phyloP scores from a whole-genome alignment of 345 rosid genomes.

The Brassica nigra region DNA sequence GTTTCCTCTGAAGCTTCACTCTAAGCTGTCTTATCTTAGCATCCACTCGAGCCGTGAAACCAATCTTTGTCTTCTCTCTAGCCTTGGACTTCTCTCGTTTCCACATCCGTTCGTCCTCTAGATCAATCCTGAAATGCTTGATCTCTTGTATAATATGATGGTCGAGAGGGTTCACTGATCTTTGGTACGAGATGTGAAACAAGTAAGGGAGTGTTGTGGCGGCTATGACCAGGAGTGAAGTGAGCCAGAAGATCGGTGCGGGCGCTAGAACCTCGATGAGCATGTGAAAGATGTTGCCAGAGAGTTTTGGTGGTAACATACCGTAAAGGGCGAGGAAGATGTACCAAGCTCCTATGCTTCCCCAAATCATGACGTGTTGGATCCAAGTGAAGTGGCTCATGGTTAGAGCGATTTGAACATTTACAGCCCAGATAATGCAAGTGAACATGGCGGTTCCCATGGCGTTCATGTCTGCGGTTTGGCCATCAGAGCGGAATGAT shows the following conservation, averaged over 20 bases:
- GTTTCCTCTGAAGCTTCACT: slow-evolving; percentile 36
- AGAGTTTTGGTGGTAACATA: slow-evolving; percentile 45
- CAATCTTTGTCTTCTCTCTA: slow-evolving; percentile 51
- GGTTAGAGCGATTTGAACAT: slow-evolving; percentile 67
- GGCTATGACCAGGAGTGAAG: slow-evolving; percentile 47
- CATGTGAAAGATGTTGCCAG: slow-evolving; percentile 47
- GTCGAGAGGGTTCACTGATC: slow-evolving; percentile 61
- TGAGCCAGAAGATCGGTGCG: slow-evolving; percentile 56
- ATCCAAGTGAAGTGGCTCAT: slow-evolving; percentile 85
- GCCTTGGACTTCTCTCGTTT: slow-evolving; percentile 54
- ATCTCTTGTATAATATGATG: slow-evolving; percentile 78
- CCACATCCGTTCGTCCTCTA: slow-evolving; percentile 59
- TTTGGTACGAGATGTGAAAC: slow-evolving; percentile 46
- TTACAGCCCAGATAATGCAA: slow-evolving; percentile 66
- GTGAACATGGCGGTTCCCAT: slow-evolving; percentile 63
- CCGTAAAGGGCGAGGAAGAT: slow-evolving; percentile 58
- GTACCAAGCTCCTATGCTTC: slow-evolving; percentile 69
- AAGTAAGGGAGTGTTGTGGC: slow-evolving; percentile 59
- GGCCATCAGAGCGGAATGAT: slow-evolving; percentile 48
- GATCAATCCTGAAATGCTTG: slow-evolving; percentile 51
- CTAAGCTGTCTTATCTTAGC: slow-evolving; percentile 44
- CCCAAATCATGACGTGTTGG: slow-evolving; percentile 70
- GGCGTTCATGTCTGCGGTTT: slow-evolving; percentile 50
- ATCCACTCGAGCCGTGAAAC: slow-evolving; percentile 72
- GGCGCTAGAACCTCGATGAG: slow-evolving; percentile 55